Base-by-base conservation (phyloP, 441 rosid genomes). In the Theobroma grandiflorum region DNA sequence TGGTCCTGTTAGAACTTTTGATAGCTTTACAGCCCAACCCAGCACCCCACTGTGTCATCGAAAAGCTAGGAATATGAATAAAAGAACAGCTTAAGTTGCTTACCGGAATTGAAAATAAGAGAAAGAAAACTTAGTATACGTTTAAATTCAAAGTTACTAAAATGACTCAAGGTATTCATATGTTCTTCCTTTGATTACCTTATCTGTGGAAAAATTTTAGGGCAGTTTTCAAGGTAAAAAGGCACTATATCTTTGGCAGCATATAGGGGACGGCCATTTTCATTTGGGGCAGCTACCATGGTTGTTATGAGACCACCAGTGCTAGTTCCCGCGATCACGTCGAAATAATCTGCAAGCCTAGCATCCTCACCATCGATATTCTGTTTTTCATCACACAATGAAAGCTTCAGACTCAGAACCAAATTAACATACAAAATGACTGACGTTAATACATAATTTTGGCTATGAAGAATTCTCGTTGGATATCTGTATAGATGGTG, bases 301-400 rank as follows among this genome's bases (percentile, higher is more conserved):
- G 90, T 87, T 4, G 95, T 85, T 49, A 91, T 64, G 16, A 91
- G 91, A 14, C 93, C 93, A n/a, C 95, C 95, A 18, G 94, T 91
- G 68, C 94, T 89, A 2, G 92, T 89, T 43, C 93, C 93, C 2
- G 92, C 85, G 1, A 89, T 72, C 65, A 89, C 88, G 71, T 91
- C 91, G 37, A 91, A 91, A 55, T 89, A 89, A 82, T 91, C 95
- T 11, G 87, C 93, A 6, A 91, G 79, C 77, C 93, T 90, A 64
- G n/a, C 90, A 10, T 79, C 87, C 70, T 88, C 81, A 5, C 90
- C 91, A 18, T 90, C 95, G 3, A 92, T 66, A 40, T 84, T 85
- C 95, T 92, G 74, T 59, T 55, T 43, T 71, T 38, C 12, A 5
- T 10, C 1, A 14, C 20, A 33, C 52, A 66, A 50, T 8, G 7